Percentiles rank a stretch among this genome's conserved stretches.
These are phyloP conservation scores for Echium plantagineum DNA, from an alignment of 257 asterid species.

Conservation along the genomic window DNA sequence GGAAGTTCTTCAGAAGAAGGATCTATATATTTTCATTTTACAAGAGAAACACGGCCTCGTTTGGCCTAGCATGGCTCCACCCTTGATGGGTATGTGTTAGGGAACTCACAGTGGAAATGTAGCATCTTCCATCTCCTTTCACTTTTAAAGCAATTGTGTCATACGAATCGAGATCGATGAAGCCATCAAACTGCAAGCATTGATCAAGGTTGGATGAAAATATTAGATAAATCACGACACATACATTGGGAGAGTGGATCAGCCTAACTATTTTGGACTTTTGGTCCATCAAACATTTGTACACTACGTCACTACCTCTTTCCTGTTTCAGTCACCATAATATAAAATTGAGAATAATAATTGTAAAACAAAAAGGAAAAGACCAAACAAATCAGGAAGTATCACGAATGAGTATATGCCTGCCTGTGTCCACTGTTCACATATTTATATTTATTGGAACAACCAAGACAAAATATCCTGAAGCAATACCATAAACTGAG, in stretches of 20 bases:
- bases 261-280: background rate
- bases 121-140: conserved; percentile 94
- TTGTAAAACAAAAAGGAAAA: no score
- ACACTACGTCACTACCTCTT: background rate
- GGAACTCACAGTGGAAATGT: conserved; percentile 88
- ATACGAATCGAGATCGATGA: conserved; percentile 81
- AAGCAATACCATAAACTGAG: background rate
- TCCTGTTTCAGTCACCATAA: no score
- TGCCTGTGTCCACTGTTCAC: background rate
- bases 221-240: background rate
- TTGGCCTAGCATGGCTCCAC: conserved; percentile 4
- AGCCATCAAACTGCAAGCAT: conserved; percentile 75
- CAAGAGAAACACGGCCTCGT: no score
- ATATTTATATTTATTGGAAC: background rate
- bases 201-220: conserved; percentile 7
- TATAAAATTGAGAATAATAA: no score
- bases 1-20: no score
- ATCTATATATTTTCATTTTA: no score
- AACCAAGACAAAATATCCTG: background rate
- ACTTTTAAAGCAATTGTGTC: conserved; percentile 72
- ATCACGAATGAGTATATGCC: background rate
- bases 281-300: background rate
- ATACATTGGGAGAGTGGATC: background rate
- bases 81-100: conserved; percentile 6
- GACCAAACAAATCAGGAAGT: background rate